phyloP scores from a whole-genome alignment of 768 basidiomycete genomes.

The Hirschioporus abietinus region DNA sequence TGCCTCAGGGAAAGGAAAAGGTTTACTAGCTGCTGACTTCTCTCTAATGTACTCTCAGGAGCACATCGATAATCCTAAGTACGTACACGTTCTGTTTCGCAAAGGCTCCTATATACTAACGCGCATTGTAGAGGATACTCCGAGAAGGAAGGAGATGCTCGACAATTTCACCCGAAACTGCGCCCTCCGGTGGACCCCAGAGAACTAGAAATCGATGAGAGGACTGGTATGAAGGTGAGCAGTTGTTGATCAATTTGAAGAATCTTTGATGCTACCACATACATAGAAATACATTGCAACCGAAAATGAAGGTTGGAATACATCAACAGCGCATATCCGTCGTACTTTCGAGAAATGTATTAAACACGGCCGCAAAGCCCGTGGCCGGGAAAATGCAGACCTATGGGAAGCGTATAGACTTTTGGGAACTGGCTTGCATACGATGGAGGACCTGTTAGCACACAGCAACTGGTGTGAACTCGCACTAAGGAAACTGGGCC shows the following conservation, averaged over 20 bases:
- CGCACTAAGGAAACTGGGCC: slow-evolving; percentile 61
- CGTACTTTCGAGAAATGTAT: slow-evolving; percentile 63
- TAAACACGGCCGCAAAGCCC: slow-evolving; percentile 53
- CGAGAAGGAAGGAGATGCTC: slow-evolving; percentile 64
- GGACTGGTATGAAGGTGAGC: slow-evolving; percentile 72
- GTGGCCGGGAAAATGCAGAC: slow-evolving; percentile 47
- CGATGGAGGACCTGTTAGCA: slow-evolving; percentile 69
- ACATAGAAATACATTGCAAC: slow-evolving; percentile 74
- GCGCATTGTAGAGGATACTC: slow-evolving; percentile 50
- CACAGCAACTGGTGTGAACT: slow-evolving; percentile 83
- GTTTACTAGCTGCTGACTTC: background rate
- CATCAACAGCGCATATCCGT: slow-evolving; percentile 63
- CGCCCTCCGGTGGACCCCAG: slow-evolving; percentile 67
- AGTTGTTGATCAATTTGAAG: too few relatives aligned
- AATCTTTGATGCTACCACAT: background rate
- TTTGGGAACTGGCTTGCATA: slow-evolving; percentile 63
- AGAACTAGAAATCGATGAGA: slow-evolving; percentile 72
- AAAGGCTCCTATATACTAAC: background rate
- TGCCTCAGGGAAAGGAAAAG: background rate
- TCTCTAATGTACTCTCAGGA: slow-evolving; percentile 31
- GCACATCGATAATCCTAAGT: slow-evolving; percentile 80
- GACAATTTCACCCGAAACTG: slow-evolving; percentile 63
- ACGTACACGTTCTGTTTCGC: slow-evolving; percentile 7
- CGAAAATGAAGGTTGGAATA: slow-evolving; percentile 63
- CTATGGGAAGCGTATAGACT: slow-evolving; percentile 66